Evolutionary conservation across 75 land plant genomes (phyloP), one percentile per base, ranked within the genome.

Genomic region (Isoetes taiwanensis): DNA sequence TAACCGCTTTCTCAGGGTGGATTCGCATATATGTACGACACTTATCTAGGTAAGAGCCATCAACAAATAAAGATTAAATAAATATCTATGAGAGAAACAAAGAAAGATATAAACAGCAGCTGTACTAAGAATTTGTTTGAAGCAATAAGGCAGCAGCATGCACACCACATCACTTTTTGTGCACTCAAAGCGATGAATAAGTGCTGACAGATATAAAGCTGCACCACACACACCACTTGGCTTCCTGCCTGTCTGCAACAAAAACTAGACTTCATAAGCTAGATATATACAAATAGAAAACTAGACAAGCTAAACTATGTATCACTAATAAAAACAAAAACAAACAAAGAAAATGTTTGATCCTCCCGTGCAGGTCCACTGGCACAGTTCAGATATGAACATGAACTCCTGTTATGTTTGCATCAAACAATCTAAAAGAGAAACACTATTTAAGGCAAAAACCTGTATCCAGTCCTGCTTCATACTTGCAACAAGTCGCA

Each of bases 181-280:
- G 63, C 67, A 81, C 42, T 67, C 70, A 57, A 78, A 57, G 28
- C 95, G 83, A 86, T 87, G 77, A 42, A 83, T 63, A 63, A 80
- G 95, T 35, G 85, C 83, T 55, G 97, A 72, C 35, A 91, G 75
- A 56, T 80, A 91, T 30, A 91, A 68, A 40, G 97, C 97, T 28
- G 97, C 97, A 43, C 97, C 97, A 71, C 97, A 91, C 48, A 91
- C 30, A 4, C 97, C 97, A 81, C 95, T 91, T 27, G 97, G 97
- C 41, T 84, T 84, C 41, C 97, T 83, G 41, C 97, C 97, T 29
- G 97, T 91, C 97, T 91, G 75, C 55, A 62, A 31, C 34, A 46
- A n/a, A 52, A n/a, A n/a, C 16, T 28, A 28, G 30, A 6, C 34
- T 0, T n/a, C n/a, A n/a, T n/a, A n/a, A n/a, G n/a, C 17, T 41